Evolutionary conservation across 192 early-diverging fungal genomes (phyloP).

Genomic region (Nowakowskiella sp.): DNA sequence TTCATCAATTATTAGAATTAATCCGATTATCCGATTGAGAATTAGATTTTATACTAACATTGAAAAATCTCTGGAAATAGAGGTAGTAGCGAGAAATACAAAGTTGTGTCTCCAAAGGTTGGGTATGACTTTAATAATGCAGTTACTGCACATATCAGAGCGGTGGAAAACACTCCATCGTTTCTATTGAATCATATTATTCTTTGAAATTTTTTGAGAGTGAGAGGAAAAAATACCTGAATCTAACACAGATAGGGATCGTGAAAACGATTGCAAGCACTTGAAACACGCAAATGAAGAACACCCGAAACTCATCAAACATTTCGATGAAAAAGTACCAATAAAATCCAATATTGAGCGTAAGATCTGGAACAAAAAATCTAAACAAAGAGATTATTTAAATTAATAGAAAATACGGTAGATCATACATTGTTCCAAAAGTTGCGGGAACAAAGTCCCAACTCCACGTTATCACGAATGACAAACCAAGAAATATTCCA

Average conservation of each 20-base stretch:
- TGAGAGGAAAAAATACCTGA: conserved; percentile 43
- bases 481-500: no score
- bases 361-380: conserved; percentile 73
- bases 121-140: conserved; percentile 92
- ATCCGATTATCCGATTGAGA: no score
- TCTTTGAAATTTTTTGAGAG: conserved; percentile 3
- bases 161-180: conserved; percentile 69
- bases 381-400: conserved; percentile 17
- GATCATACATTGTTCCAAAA: conserved; percentile 22
- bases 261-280: conserved; percentile 85
- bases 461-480: no score
- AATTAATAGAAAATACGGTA: background rate
- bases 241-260: conserved; percentile 70
- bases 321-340: conserved; percentile 99
- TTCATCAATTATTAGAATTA: background rate
- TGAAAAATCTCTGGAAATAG: conserved; percentile 78
- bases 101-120: conserved; percentile 72
- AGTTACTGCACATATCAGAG: conserved; percentile 65
- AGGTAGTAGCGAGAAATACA: conserved; percentile 75
- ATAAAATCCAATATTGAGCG: conserved; percentile 91
- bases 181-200: conserved; percentile 33
- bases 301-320: conserved; percentile 94
- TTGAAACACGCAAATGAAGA: conserved; percentile 93
- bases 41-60: conserved; percentile 45
- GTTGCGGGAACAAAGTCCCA: conserved; percentile 16